Evolutionary conservation across 1,284 basidiomycete genomes (phyloP), one percentile per base, ranked within the genome.

Genomic region (Agaricales sp.): DNA sequence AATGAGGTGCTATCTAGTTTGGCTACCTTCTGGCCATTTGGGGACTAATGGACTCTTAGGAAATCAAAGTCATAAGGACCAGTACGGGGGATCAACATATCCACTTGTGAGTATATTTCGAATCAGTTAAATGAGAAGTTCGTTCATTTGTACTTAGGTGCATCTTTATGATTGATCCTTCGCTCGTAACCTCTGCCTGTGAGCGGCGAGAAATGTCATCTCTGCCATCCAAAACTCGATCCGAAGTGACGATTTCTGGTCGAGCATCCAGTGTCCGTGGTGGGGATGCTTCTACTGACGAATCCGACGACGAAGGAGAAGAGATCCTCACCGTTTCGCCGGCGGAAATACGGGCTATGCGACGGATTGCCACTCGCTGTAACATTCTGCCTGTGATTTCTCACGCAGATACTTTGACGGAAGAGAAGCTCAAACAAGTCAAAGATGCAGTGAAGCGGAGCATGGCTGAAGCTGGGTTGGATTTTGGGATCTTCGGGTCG

Each of bases 81-180:
- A 87, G 77, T 66, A 88, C 84, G 66, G 87, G 84, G 50, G 87
- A 91, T 64, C 80, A 87, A 59, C 85, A 89, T 59, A 79, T 91
- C 58, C 84, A 91, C 66, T 64, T 91, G 85, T 90, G 60, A 64
- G 84, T 64, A 41, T 51, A 41, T 21, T 25, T 43, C 46, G 37
- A 47, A 43, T 23, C 43, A 38, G 39, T 37, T 50, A 46, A 22
- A 51, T 23, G 16, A 44, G 21, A 43, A 30, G 43, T 46, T 49
- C 21, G 47, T 58, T 65, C 60, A 61, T 57, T 48, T 53, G 46
- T 24, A 20, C 46, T 13, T 50, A 86, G 85, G 49, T 87, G 82
- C 61, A 83, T 91, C 53, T 90, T 90, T 64, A 74, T 88, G 74
- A 74, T 90, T 58, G 84, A 91, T 59, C 87, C 87, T 13, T 65